Base-by-base conservation (phyloP, 2,329 filamentous ascomycete species). In the Botryosphaeria agaves region DNA sequence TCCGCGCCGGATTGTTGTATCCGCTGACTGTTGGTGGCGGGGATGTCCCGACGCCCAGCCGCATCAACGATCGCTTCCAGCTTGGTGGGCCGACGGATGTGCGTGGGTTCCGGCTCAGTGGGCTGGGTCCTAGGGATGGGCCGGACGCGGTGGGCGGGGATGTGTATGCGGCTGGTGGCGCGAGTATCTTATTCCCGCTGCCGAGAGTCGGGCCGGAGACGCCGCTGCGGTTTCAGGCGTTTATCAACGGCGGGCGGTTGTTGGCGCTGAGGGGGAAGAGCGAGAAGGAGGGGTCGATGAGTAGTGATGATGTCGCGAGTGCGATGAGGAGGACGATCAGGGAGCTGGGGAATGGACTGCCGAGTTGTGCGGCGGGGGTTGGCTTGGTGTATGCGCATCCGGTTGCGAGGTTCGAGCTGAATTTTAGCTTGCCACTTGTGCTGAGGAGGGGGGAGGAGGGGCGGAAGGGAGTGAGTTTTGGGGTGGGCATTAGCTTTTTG, bases 401-500 rank as follows among this genome's bases (percentile, higher is more conserved):
- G 0, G 77, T 87, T 14, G 89, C 89, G 7, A 64, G 89, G 33
- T 94, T 98, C 39, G 89, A 98, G 60, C 62, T 98, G 41, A 98
- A 98, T 56, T 93, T 98, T 51, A 84, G 80, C 43, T 53, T 98
- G 41, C 89, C 89, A 1, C 52, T 98, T 35, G 76, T 87, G 12
- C 53, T 83, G 45, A 69, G 89, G 34, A 76, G 69, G 38, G 84
- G 83, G 20, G 89, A 98, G 56, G 76, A 89, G 43, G 76, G 73
- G 11, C 72, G 87, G 32, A 98, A 98, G 59, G 89, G 89, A 1
- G 49, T 98, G 38, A 84, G 89, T 51, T 76, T 98, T 44, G 89
- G 89, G n/a, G 82, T 98, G 24, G 89, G 89, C 29, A 84, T 98
- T 48, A 91, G 81, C 57, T 94, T 98, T 51, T 58, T 95, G 65